These are phyloP conservation scores for Penicillium griseofulvum DNA, from an alignment of 2,329 filamentous ascomycete genomes.

Conservation along the genomic window DNA sequence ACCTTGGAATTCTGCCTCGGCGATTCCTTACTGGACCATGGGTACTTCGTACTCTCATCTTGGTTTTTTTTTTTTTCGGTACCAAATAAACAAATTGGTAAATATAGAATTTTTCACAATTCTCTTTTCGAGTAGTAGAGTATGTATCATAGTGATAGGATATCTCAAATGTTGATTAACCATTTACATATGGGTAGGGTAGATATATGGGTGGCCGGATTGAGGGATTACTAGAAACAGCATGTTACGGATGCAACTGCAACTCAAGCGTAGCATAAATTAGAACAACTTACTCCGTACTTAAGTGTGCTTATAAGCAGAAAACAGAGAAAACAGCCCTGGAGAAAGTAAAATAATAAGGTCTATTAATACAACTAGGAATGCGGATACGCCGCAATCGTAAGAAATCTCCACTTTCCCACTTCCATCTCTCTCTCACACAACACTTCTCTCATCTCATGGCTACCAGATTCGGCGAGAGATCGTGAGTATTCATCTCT, in stretches of 20 bases:
- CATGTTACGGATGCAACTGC: background rate
- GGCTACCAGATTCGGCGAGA: constrained; percentile 24
- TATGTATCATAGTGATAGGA: too few relatives aligned
- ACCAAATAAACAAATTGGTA: background rate
- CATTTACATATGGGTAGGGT: too few relatives aligned
- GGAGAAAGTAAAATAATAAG: background rate
- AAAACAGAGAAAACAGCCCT: too few relatives aligned
- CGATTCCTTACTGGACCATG: background rate
- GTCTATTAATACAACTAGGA: constrained; percentile 12
- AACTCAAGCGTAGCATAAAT: background rate
- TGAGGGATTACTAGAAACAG: constrained; percentile 8
- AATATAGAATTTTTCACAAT: too few relatives aligned
- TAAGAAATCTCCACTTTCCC: constrained; percentile 25
- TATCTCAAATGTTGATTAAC: too few relatives aligned
- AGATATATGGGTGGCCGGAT: background rate
- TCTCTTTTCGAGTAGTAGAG: too few relatives aligned
- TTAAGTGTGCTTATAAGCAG: background rate
- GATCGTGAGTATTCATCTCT: constrained; percentile 15
- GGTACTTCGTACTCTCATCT: background rate
- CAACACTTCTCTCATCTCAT: constrained; percentile 24
- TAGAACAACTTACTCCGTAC: background rate
- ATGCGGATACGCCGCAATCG: constrained; percentile 15
- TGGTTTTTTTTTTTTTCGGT: background rate
- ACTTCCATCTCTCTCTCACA: constrained; percentile 25
- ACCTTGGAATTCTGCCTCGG: background rate